Evolutionary conservation across 2,329 filamentous ascomycete genomes (phyloP).

Genomic region (Ceratocystis albifundus): DNA sequence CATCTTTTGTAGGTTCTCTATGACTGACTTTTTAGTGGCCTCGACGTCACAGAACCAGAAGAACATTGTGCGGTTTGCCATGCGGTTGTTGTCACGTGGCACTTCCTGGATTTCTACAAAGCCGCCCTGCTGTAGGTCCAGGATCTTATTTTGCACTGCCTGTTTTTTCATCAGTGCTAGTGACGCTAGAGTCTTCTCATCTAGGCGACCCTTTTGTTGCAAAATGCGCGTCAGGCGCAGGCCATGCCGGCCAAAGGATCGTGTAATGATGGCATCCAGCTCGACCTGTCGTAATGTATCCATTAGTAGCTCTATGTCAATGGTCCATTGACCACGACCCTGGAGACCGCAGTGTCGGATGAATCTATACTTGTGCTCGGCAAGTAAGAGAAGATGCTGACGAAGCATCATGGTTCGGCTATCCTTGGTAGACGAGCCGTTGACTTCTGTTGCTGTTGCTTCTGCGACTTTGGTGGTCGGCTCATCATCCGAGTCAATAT

Average conservation of each 20-base stretch:
- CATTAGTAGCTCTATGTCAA: constrained; percentile 68
- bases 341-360: constrained; percentile 53
- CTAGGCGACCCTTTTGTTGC: constrained; percentile 78
- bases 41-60: constrained; percentile 83
- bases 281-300: constrained; percentile 62
- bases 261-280: constrained; percentile 68
- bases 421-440: constrained; percentile 38
- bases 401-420: constrained; percentile 28
- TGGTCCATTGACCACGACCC: constrained; percentile 63
- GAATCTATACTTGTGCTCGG: constrained; percentile 58
- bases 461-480: constrained; percentile 31
- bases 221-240: constrained; percentile 78
- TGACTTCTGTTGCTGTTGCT: constrained; percentile 32
- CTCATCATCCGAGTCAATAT: constrained; percentile 28
- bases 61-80: constrained; percentile 74
- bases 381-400: constrained; percentile 60
- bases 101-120: constrained; percentile 90
- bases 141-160: constrained; percentile 74
- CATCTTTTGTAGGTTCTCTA: constrained; percentile 77
- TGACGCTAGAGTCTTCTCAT: constrained; percentile 77
- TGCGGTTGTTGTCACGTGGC: constrained; percentile 71
- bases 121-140: constrained; percentile 73
- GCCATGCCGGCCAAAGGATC: constrained; percentile 63
- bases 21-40: constrained; percentile 54
- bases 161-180: constrained; percentile 73